A percentile compares a stretch with the other conserved stretches of the same genome.
phyloP scores from a whole-genome alignment of 257 asterid genomes.

The Nicotiana otophora region DNA sequence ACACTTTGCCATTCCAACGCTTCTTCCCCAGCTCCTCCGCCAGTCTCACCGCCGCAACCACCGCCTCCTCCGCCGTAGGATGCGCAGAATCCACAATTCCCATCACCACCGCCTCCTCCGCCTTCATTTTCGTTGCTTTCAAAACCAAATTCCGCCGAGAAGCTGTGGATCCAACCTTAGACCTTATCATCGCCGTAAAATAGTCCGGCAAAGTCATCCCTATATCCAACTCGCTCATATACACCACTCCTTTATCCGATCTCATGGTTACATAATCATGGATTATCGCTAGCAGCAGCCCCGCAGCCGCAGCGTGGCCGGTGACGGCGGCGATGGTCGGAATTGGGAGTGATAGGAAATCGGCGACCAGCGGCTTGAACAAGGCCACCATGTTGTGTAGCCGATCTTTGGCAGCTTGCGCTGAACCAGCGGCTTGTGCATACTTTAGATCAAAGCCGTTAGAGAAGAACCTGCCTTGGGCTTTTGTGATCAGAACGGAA shows the following conservation, averaged over 20 bases:
- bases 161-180: constrained; percentile 35
- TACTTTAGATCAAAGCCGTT: constrained; percentile 73
- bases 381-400: constrained; percentile 52
- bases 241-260: constrained; percentile 49
- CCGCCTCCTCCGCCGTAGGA: constrained; percentile 42
- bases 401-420: constrained; percentile 37
- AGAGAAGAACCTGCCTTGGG: constrained; percentile 78
- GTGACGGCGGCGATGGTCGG: constrained; percentile 80
- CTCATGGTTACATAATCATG: constrained; percentile 72
- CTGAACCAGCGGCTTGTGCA: constrained; percentile 68
- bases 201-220: constrained; percentile 82
- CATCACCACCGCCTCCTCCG: constrained; percentile 48
- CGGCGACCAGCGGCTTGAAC: constrained; percentile 58
- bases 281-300: constrained; percentile 57
- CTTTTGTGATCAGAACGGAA: constrained; percentile 60
- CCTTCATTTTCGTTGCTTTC: constrained; percentile 47
- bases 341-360: constrained; percentile 58
- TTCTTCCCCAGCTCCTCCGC: constrained; percentile 53
- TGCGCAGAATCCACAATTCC: constrained; percentile 59
- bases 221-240: constrained; percentile 83
- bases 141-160: constrained; percentile 49
- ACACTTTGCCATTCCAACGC: constrained; percentile 58
- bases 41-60: constrained; percentile 39
- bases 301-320: constrained; percentile 91
- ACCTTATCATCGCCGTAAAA: constrained; percentile 49